Evolutionary conservation across 345 rosid species (phyloP), one percentile per base, ranked within the genome.

Genomic region (Erysimum cheiranthoides): DNA sequence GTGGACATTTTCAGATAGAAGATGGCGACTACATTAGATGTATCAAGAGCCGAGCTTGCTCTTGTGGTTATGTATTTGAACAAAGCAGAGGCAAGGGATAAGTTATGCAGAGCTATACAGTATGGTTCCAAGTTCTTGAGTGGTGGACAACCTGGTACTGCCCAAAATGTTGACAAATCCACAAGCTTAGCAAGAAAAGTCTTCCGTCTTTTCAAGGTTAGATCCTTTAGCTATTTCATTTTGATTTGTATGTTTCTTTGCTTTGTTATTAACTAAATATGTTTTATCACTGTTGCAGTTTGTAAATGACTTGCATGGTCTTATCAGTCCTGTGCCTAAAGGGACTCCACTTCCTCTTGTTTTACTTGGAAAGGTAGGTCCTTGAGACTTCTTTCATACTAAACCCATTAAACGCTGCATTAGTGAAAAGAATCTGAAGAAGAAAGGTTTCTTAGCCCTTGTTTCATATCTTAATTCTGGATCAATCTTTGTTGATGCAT

Each of bases 81-180:
- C 75, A 93, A 96, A 85, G 99, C 98, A 40, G 99, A 96, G 79
- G 93, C 99, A 57, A 86, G 99, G 77, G 99, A 96, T 85, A 96
- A 96, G 95, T 82, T 96, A 67, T 96, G 99, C 82, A 85, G 99
- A 84, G 96, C 97, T 66, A 96, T 96, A 82, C 99, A 96, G 59
- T 96, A 96, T 77, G 99, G 99, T 73, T 96, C 97, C 1, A 93
- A 88, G 82, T 93, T 93, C 78, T 34, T 96, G 73, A 96, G 99
- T 57, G 60, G 83, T 56, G 99, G 98, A 68, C 66, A 88, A 73
- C 86, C 99, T 73, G 97, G 99, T 75, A 91, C 97, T 0, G 97
- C 99, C 28, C 99, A 96, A 83, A 89, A 79, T 76, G 98, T 96
- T 56, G 98, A 96, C 80, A 96, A 89, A 76, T 84, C 89, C 5